Conservation (phyloP, 176 grass and related monocot genomes). For the Cocos nucifera region DNA sequence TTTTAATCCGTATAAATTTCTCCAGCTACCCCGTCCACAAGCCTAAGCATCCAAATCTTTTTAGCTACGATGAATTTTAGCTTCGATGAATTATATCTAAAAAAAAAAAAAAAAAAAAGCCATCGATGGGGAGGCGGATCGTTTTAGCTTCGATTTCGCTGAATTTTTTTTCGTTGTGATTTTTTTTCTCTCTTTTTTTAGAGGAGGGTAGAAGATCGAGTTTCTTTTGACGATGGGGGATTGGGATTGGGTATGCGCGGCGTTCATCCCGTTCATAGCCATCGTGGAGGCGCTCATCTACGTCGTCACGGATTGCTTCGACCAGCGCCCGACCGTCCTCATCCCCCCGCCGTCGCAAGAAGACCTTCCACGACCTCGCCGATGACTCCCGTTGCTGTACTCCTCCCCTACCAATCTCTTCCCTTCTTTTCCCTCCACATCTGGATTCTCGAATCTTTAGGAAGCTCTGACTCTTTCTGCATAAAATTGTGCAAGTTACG, state of each 20-base stretch:
- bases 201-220: slow-evolving; percentile 24
- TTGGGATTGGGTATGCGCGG: slow-evolving; percentile 33
- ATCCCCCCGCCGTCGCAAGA: neutral
- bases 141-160: neutral
- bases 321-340: slow-evolving; percentile 11
- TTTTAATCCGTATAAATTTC: too few species aligned
- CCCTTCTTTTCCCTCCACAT: slow-evolving; percentile 1
- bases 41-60: too few species aligned
- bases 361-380: slow-evolving; percentile 22
- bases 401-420: neutral
- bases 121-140: too few species aligned
- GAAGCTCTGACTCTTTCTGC: too few species aligned
- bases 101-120: too few species aligned
- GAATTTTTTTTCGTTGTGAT: slow-evolving; percentile 3
- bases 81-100: too few species aligned
- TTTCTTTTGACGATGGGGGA: slow-evolving; percentile 32
- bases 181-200: slow-evolving; percentile 19
- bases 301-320: slow-evolving; percentile 30
- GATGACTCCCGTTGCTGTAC: slow-evolving; percentile 46
- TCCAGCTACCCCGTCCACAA: too few species aligned
- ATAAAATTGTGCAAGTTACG: slow-evolving; percentile 14
- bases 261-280: slow-evolving; percentile 32
- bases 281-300: slow-evolving; percentile 26
- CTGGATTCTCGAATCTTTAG: slow-evolving; percentile 6
- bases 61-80: too few species aligned